Evolutionary conservation across 139 green algal genomes (phyloP).

Genomic region (Tetratostichococcus sp.): DNA sequence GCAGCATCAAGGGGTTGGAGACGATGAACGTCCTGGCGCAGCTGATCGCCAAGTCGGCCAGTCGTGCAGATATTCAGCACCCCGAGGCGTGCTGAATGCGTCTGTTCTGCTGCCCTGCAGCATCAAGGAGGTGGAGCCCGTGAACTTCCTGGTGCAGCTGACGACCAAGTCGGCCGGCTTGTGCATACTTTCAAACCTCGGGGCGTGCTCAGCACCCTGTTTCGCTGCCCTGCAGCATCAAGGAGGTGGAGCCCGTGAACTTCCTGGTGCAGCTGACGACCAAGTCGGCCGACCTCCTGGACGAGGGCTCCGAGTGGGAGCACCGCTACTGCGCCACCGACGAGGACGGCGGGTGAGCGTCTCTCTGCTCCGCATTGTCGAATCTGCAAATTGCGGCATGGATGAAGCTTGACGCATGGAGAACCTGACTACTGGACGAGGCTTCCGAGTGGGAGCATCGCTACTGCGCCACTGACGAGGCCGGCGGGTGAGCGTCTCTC

Average conservation of each 20-base stretch:
- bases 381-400: too few species aligned
- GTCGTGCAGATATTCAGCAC: too few species aligned
- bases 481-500: not conserved
- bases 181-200: too few species aligned
- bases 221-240: slow-evolving; percentile 13
- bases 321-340: slow-evolving; percentile 6
- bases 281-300: slow-evolving; percentile 16
- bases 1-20: too few species aligned
- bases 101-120: not conserved
- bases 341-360: not conserved
- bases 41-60: too few species aligned
- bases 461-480: slow-evolving; percentile 6
- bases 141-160: not conserved
- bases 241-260: slow-evolving; percentile 4
- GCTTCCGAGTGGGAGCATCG: slow-evolving; percentile 36
- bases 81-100: too few species aligned
- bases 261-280: not conserved
- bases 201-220: too few species aligned
- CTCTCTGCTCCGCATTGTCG: not conserved
- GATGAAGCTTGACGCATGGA: too few species aligned
- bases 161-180: too few species aligned
- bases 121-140: slow-evolving; percentile 19
- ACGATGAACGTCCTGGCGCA: too few species aligned
- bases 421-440: slow-evolving; percentile 11
- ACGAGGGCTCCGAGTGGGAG: slow-evolving; percentile 39